phyloP scores from a whole-genome alignment of 495 filamentous ascomycete genomes.

The Penicillium parvum region DNA sequence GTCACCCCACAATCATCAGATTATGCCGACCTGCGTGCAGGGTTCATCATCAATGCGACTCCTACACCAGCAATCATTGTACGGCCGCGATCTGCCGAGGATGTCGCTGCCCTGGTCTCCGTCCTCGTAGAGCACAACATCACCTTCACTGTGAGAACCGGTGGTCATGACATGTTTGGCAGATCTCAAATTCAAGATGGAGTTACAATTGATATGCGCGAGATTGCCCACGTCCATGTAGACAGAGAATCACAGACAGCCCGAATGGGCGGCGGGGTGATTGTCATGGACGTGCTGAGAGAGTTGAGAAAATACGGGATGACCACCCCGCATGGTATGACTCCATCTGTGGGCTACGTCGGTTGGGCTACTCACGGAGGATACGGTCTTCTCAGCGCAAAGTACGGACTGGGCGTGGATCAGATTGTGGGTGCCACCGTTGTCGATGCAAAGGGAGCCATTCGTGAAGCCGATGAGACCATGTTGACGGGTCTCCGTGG shows the following conservation, averaged over 20 bases:
- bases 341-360: conserved; percentile 27
- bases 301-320: conserved; percentile 6
- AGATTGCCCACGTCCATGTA: conserved; percentile 29
- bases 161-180: conserved; percentile 35
- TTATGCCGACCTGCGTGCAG: conserved; percentile 2
- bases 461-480: conserved; percentile 29
- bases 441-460: conserved; percentile 27
- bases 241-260: conserved; percentile 20
- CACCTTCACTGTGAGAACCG: conserved; percentile 30
- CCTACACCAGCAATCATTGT: conserved; percentile 12
- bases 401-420: conserved; percentile 35
- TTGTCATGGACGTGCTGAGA: conserved; percentile 6
- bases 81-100: conserved; percentile 29
- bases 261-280: conserved; percentile 33
- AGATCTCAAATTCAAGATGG: conserved; percentile 18
- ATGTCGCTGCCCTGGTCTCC: conserved; percentile 28
- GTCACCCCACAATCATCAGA: conserved; percentile 5
- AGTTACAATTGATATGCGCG: conserved; percentile 38
- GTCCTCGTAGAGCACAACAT: conserved; percentile 17
- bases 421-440: conserved; percentile 37
- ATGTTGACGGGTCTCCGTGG: conserved; percentile 35
- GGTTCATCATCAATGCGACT: conserved; percentile 10
- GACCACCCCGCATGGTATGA: conserved; percentile 6
- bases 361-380: conserved; percentile 39
- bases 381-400: conserved; percentile 30